These are phyloP conservation scores for Monilinia vaccinii-corymbosi DNA, from an alignment of 2,329 filamentous ascomycete species.

Conservation along the genomic window DNA sequence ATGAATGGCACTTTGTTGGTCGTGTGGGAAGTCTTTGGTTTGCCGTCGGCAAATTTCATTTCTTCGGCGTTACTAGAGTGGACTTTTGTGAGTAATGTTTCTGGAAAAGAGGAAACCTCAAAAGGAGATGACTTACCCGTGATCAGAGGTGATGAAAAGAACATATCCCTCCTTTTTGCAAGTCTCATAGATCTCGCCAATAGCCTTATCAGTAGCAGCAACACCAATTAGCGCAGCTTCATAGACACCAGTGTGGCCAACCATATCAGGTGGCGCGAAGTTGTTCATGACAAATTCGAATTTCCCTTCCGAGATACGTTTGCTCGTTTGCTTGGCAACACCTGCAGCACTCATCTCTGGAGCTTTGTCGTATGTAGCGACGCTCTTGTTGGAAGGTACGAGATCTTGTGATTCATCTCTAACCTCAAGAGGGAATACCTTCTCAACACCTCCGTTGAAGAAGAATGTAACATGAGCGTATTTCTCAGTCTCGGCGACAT, in stretches of 20 bases:
- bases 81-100: constrained; percentile 9
- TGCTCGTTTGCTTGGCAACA: constrained; percentile 81
- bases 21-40: constrained; percentile 96
- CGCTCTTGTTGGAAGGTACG: constrained; percentile 80
- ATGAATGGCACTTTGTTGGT: constrained; percentile 96
- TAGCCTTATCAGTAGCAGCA: constrained; percentile 83
- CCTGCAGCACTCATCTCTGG: constrained; percentile 92
- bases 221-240: constrained; percentile 83
- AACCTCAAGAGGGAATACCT: constrained; percentile 84
- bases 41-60: constrained; percentile 94
- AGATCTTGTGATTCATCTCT: constrained; percentile 72
- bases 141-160: constrained; percentile 91
- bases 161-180: constrained; percentile 92
- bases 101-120: background rate
- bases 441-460: constrained; percentile 98
- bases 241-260: constrained; percentile 96
- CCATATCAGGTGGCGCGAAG: constrained; percentile 98
- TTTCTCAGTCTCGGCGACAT: constrained; percentile 98
- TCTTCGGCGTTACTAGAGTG: constrained; percentile 73
- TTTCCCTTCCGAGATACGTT: constrained; percentile 74
- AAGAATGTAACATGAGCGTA: constrained; percentile 99
- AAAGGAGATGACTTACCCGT: constrained; percentile 50
- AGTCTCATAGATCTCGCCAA: constrained; percentile 82
- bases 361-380: constrained; percentile 88
- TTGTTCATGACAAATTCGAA: constrained; percentile 99